These are phyloP conservation scores for Hyaloscypha finlandica DNA, from an alignment of 495 filamentous ascomycete genomes.

Conservation along the genomic window DNA sequence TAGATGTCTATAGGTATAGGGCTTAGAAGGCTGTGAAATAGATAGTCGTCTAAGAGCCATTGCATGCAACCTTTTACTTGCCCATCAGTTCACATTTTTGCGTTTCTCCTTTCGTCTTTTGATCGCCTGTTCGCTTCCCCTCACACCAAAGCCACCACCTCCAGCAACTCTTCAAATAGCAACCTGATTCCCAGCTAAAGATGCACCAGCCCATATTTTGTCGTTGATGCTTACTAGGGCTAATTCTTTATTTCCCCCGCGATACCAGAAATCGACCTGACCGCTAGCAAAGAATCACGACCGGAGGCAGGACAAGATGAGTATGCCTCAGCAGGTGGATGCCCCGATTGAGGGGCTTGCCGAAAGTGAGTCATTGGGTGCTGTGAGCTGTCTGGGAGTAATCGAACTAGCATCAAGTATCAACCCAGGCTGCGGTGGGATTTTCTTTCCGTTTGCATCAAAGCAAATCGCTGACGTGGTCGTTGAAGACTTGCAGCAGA, in stretches of 20 bases:
- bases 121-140: slow-evolving; percentile 9
- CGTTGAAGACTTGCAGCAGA: slow-evolving; percentile 1
- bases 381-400: slow-evolving; percentile 1
- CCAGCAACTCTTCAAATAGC: slow-evolving; percentile 6
- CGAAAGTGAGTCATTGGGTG: slow-evolving; percentile 8
- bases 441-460: neutral
- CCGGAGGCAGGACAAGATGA: neutral
- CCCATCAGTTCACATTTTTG: neutral
- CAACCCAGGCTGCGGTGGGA: neutral
- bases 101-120: slow-evolving; percentile 1
- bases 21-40: too few relatives aligned
- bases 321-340: slow-evolving; percentile 5
- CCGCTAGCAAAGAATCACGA: neutral
- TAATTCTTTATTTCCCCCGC: slow-evolving; percentile 2
- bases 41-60: too few relatives aligned
- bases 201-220: slow-evolving; percentile 6
- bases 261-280: neutral
- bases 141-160: slow-evolving; percentile 8
- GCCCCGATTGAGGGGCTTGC: neutral
- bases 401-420: neutral
- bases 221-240: slow-evolving; percentile 7
- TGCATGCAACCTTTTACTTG: too few relatives aligned
- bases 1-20: too few relatives aligned
- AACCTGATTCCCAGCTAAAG: neutral
- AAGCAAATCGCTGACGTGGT: slow-evolving; percentile 5